A percentile compares a stretch with the other conserved stretches of the same genome.
Conservation (phyloP, 257 asterid genomes). For the Ajuga chamaepitys region DNA sequence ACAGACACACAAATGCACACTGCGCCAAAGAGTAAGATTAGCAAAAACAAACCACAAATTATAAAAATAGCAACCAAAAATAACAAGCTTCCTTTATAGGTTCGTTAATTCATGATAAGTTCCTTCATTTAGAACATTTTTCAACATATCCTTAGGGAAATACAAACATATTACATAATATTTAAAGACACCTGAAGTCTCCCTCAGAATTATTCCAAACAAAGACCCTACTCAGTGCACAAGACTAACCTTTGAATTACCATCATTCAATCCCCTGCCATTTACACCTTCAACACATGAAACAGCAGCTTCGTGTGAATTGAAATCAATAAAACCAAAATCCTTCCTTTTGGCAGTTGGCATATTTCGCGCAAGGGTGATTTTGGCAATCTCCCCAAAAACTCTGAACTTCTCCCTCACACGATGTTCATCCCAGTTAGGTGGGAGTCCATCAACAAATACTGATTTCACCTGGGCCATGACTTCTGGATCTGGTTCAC, state of each 20-base stretch:
- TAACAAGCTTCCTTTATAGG: background rate
- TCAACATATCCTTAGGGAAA: background rate
- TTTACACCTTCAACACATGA: constrained; percentile 47
- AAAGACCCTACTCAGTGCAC: background rate
- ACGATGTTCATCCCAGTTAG: constrained; percentile 53
- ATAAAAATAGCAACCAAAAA: background rate
- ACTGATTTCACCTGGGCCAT: constrained; percentile 66
- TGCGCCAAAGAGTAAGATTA: background rate
- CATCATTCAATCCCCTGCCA: constrained; percentile 41
- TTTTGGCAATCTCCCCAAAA: constrained; percentile 43
- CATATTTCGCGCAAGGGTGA: constrained; percentile 51
- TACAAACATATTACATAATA: background rate
- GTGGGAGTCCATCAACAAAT: constrained; percentile 58
- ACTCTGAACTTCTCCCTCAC: constrained; percentile 36
- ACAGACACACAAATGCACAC: background rate
- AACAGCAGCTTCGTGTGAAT: constrained; percentile 53
- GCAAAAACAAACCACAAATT: background rate
- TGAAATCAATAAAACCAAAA: constrained; percentile 57
- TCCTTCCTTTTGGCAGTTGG: constrained; percentile 59
- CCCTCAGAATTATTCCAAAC: constrained; percentile 4
- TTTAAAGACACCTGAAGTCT: background rate
- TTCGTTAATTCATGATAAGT: background rate
- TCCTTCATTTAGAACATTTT: background rate
- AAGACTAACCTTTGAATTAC: constrained; percentile 38
- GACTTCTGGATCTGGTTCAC: constrained; percentile 59